These are phyloP conservation scores for Magnolia sinica DNA, from an alignment of 164 flowering plant species.

Conservation along the genomic window DNA sequence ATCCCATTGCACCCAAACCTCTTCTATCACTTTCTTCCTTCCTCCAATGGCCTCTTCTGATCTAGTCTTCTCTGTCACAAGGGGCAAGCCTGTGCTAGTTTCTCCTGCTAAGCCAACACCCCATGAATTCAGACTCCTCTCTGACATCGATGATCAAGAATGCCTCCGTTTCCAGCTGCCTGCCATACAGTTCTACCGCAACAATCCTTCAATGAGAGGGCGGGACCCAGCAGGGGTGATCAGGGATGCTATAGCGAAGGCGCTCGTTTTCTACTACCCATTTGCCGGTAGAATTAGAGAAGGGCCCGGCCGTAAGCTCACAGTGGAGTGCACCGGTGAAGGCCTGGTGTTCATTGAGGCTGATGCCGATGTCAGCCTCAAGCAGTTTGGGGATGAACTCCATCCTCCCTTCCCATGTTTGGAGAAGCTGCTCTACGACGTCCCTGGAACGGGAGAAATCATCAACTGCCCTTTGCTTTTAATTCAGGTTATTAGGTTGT, in stretches of 20 bases:
- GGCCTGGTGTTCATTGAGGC: conserved; percentile 27
- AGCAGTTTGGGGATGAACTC: conserved; percentile 20
- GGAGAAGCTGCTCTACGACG: too few relatives aligned
- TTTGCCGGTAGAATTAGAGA: conserved; percentile 28
- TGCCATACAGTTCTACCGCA: conserved; percentile 14
- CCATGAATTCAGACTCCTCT: conserved; percentile 25
- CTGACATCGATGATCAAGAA: conserved; percentile 36
- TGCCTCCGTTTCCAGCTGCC: conserved; percentile 27
- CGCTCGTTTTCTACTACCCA: conserved; percentile 36
- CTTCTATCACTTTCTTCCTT: too few relatives aligned
- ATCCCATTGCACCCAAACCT: too few relatives aligned
- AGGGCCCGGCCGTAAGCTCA: conserved; percentile 11
- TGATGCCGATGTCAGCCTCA: conserved; percentile 19
- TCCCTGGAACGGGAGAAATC: too few relatives aligned
- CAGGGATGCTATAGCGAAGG: conserved; percentile 19
- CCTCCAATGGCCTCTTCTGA: neutral
- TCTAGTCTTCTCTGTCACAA: neutral
- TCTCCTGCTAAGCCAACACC: conserved; percentile 30
- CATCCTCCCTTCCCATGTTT: too few relatives aligned
- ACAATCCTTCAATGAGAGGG: neutral
- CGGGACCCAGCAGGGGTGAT: conserved; percentile 3
- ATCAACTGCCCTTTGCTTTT: too few relatives aligned
- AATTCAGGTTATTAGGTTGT: neutral
- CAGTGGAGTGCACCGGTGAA: conserved; percentile 27
- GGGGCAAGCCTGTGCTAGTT: conserved; percentile 7